phyloP scores from a whole-genome alignment of 257 asterid genomes.

The Ophiorrhiza pumila region DNA sequence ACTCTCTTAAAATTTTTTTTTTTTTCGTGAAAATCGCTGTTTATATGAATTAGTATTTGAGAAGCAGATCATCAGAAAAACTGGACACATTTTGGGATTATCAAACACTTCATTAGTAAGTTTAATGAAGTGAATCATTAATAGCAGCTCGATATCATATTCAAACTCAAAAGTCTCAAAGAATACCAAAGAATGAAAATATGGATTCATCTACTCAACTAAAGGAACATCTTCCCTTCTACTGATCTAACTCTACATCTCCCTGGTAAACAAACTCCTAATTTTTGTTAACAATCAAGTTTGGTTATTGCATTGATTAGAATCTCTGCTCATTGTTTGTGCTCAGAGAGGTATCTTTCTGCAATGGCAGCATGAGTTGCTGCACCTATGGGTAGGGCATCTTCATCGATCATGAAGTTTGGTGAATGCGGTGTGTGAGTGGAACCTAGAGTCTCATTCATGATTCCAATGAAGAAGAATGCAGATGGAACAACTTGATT shows the following conservation, averaged over 20 bases:
- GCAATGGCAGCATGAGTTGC: slow-evolving; percentile 92
- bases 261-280: background rate
- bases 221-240: background rate
- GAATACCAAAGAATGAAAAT: slow-evolving; percentile 10
- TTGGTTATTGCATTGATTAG: slow-evolving; percentile 1
- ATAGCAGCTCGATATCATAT: background rate
- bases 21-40: too few species aligned
- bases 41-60: too few species aligned
- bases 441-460: slow-evolving; percentile 65
- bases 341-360: slow-evolving; percentile 61
- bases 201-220: background rate
- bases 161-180: background rate
- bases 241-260: background rate
- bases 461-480: slow-evolving; percentile 76
- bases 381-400: slow-evolving; percentile 75
- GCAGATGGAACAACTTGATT: slow-evolving; percentile 75
- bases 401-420: slow-evolving; percentile 78
- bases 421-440: slow-evolving; percentile 71
- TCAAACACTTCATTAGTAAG: background rate
- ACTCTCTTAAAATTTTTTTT: too few species aligned
- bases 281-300: background rate
- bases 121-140: background rate
- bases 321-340: background rate
- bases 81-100: too few species aligned
- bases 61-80: too few species aligned